phyloP scores from a whole-genome alignment of 495 filamentous ascomycete genomes.

The Penicillium taxi region DNA sequence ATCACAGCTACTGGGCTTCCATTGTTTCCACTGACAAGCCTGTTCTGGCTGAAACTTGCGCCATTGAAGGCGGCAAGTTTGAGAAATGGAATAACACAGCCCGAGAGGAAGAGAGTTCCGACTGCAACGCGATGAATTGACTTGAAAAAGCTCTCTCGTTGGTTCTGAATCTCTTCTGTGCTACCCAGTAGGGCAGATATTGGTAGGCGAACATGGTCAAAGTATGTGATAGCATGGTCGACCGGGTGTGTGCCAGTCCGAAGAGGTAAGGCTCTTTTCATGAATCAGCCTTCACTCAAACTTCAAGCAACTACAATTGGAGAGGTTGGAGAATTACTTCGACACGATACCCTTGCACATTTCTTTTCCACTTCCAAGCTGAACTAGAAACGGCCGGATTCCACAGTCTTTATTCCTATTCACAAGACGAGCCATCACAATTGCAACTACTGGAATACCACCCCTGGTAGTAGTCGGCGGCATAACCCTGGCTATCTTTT shows the following conservation, averaged over 20 bases:
- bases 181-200: slow-evolving; percentile 21
- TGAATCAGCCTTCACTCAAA: background rate
- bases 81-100: slow-evolving; percentile 14
- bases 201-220: slow-evolving; percentile 25
- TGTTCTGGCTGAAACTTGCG: slow-evolving; percentile 24
- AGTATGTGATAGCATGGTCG: slow-evolving; percentile 30
- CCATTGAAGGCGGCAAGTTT: slow-evolving; percentile 14
- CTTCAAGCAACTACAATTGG: background rate
- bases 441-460: slow-evolving; percentile 20
- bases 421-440: slow-evolving; percentile 30
- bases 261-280: slow-evolving; percentile 14
- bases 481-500: too few relatives aligned
- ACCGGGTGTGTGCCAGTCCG: slow-evolving; percentile 21
- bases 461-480: slow-evolving; percentile 23
- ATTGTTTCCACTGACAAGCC: slow-evolving; percentile 14
- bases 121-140: slow-evolving; percentile 21
- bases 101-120: slow-evolving; percentile 19
- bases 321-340: slow-evolving; percentile 4
- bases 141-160: slow-evolving; percentile 16
- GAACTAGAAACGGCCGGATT: slow-evolving; percentile 28
- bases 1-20: slow-evolving; percentile 21
- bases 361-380: slow-evolving; percentile 18
- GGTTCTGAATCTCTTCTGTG: slow-evolving; percentile 8
- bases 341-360: slow-evolving; percentile 27
- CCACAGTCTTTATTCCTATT: slow-evolving; percentile 21